phyloP scores from a whole-genome alignment of 1,284 basidiomycete genomes.

The Cryptococcus amylolentus region DNA sequence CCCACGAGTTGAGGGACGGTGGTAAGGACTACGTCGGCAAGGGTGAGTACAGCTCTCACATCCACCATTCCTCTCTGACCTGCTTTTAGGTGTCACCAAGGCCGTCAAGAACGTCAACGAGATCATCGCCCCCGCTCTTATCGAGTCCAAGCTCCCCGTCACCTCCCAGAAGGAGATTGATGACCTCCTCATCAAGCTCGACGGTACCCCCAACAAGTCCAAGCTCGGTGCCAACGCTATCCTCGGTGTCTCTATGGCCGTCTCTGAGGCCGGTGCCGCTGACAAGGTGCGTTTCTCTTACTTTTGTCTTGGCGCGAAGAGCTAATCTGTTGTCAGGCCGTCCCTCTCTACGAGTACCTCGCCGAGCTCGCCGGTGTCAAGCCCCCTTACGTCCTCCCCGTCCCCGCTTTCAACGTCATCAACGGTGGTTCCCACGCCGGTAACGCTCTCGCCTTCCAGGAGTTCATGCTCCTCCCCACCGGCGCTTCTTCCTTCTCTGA shows the following conservation, averaged over 20 bases:
- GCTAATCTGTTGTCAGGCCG: constrained; percentile 53
- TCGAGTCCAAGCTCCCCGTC: constrained; percentile 80
- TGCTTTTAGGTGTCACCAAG: constrained; percentile 72
- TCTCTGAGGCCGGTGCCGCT: constrained; percentile 86
- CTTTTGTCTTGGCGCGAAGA: not conserved
- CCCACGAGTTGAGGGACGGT: constrained; percentile 96
- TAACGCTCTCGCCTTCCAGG: constrained; percentile 99
- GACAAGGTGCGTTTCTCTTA: constrained; percentile 59
- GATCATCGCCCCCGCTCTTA: constrained; percentile 81
- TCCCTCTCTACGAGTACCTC: constrained; percentile 95
- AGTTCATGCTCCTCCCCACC: constrained; percentile 99
- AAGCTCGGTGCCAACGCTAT: constrained; percentile 99
- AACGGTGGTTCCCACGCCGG: constrained; percentile 99
- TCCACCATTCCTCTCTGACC: not conserved
- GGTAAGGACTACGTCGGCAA: constrained; percentile 97
- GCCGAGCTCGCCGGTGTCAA: constrained; percentile 92
- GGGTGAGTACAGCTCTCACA: constrained; percentile 56
- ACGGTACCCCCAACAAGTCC: constrained; percentile 97
- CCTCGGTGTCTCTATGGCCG: constrained; percentile 96
- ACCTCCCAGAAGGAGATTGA: constrained; percentile 95
- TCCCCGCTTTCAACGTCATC: constrained; percentile 97
- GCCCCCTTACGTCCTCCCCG: constrained; percentile 85
- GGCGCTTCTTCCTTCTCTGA: constrained; percentile 89
- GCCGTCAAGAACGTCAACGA: constrained; percentile 95
- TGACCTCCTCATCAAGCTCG: constrained; percentile 97